phyloP scores from a whole-genome alignment of 2,329 filamentous ascomycete species.

The Xylariaceae sp. region DNA sequence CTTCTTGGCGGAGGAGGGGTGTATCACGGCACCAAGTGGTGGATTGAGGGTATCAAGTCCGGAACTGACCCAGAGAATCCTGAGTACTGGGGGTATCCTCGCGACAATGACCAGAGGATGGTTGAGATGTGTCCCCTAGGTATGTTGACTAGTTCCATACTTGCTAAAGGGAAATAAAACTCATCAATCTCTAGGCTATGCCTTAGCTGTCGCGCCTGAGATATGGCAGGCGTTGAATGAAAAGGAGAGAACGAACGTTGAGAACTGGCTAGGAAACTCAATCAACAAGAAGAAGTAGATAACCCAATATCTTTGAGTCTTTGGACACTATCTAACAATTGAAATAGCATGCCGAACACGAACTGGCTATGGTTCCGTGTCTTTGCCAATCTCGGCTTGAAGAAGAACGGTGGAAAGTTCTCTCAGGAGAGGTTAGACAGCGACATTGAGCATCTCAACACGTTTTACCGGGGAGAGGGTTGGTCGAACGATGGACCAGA shows the following conservation, averaged over 20 bases:
- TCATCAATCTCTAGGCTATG: slow-evolving; percentile 45
- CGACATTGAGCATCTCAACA: slow-evolving; percentile 73
- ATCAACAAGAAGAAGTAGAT: slow-evolving; percentile 70
- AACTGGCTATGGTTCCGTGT: slow-evolving; percentile 79
- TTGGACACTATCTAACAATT: slow-evolving; percentile 1
- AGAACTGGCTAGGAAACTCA: slow-evolving; percentile 65
- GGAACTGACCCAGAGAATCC: slow-evolving; percentile 64
- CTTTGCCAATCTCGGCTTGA: slow-evolving; percentile 73
- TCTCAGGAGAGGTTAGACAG: slow-evolving; percentile 64
- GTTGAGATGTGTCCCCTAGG: slow-evolving; percentile 77
- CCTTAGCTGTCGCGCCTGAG: slow-evolving; percentile 61
- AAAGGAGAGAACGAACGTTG: slow-evolving; percentile 59
- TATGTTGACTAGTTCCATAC: slow-evolving; percentile 22
- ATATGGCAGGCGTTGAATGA: slow-evolving; percentile 63
- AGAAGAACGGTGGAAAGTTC: slow-evolving; percentile 67
- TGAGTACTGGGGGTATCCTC: slow-evolving; percentile 73
- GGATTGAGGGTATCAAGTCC: slow-evolving; percentile 63
- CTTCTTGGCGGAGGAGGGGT: slow-evolving; percentile 63
- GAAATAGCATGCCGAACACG: slow-evolving; percentile 61
- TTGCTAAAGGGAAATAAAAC: slow-evolving; percentile 3
- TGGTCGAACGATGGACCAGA: slow-evolving; percentile 80
- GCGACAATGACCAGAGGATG: slow-evolving; percentile 76
- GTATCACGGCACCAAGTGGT: slow-evolving; percentile 59
- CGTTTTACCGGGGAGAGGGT: slow-evolving; percentile 74
- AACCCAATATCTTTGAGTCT: too few relatives aligned